A percentile compares a stretch with the other conserved stretches of the same genome.
phyloP scores from a whole-genome alignment of 768 basidiomycete genomes.

The Auriscalpium vulgare region DNA sequence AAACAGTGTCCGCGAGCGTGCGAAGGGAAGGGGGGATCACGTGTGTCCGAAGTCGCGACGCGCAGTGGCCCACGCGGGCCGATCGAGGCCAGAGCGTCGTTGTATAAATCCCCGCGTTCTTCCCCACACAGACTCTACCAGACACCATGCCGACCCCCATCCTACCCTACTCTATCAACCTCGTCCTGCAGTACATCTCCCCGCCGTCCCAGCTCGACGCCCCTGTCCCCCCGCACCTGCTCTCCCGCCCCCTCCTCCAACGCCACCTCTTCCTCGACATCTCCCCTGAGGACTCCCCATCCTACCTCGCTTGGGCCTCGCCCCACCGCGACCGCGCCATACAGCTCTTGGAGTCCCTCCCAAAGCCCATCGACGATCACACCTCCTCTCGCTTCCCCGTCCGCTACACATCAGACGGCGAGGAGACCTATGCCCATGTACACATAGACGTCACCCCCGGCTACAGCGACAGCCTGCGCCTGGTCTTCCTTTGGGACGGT shows the following conservation, averaged over 20 bases:
- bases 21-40: neutral
- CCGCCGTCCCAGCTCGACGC: conserved; percentile 39
- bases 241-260: conserved; percentile 52
- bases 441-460: conserved; percentile 28
- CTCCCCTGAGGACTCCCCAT: conserved; percentile 36
- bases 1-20: no score
- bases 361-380: conserved; percentile 24
- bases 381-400: conserved; percentile 44
- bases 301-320: conserved; percentile 65
- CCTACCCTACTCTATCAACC: conserved; percentile 31
- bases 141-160: conserved; percentile 29
- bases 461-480: conserved; percentile 33
- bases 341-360: conserved; percentile 36
- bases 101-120: neutral
- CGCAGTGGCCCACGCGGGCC: neutral
- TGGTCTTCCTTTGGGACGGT: conserved; percentile 64
- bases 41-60: neutral
- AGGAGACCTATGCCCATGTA: conserved; percentile 12
- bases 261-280: conserved; percentile 59
- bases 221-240: conserved; percentile 51
- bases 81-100: neutral
- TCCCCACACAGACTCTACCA: neutral
- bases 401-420: conserved; percentile 20
- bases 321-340: conserved; percentile 29
- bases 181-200: conserved; percentile 50